Percentiles rank a stretch among this genome's conserved stretches.
Evolutionary conservation across 2,329 filamentous ascomycete species (phyloP).

Genomic region (Ascochyta pisi): DNA sequence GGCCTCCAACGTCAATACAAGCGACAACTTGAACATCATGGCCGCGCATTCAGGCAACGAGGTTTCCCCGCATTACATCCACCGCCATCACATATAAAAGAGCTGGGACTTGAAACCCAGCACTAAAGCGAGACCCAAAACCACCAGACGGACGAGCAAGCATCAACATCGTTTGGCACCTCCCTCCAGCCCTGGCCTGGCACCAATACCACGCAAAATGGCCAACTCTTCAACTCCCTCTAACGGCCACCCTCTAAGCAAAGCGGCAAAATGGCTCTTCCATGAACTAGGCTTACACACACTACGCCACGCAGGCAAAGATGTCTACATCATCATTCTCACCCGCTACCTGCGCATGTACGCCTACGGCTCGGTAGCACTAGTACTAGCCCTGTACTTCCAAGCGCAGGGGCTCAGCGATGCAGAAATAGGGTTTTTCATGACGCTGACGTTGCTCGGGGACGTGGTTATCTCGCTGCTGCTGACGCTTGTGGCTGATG

Average conservation of each 20-base stretch:
- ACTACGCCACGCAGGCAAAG: slow-evolving; percentile 34
- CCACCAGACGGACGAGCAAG: too few species aligned
- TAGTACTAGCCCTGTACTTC: slow-evolving; percentile 49
- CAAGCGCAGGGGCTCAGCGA: slow-evolving; percentile 45
- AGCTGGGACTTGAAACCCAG: background rate
- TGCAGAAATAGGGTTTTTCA: slow-evolving; percentile 49
- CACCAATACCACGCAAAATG: background rate
- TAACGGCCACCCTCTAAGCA: background rate
- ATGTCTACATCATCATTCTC: slow-evolving; percentile 46
- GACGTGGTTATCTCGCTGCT: slow-evolving; percentile 47
- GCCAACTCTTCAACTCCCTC: background rate
- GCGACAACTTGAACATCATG: background rate
- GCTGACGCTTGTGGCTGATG: slow-evolving; percentile 49
- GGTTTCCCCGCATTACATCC: background rate
- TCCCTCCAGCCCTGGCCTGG: too few species aligned
- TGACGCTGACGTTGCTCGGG: slow-evolving; percentile 50
- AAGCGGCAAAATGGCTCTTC: background rate
- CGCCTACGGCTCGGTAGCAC: slow-evolving; percentile 46
- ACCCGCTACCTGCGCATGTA: slow-evolving; percentile 47
- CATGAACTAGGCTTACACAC: slow-evolving; percentile 40
- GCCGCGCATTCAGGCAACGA: too few species aligned
- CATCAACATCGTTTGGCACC: too few species aligned
- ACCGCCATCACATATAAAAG: background rate
- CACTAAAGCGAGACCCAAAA: too few species aligned
- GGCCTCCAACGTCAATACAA: background rate